phyloP scores from a whole-genome alignment of 495 filamentous ascomycete genomes.

The Xylaria grammica region DNA sequence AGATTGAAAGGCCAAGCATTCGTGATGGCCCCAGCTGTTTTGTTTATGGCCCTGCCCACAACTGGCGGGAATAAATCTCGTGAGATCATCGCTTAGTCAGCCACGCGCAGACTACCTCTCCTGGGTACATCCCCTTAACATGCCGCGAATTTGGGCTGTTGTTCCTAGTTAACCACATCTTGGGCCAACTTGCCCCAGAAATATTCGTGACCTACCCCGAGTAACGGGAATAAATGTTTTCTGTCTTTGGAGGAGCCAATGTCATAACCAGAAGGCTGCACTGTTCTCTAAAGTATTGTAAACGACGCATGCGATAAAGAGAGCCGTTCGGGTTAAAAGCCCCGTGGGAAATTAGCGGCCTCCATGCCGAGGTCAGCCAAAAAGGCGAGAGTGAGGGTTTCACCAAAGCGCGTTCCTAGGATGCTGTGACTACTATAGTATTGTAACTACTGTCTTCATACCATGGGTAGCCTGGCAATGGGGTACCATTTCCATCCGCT shows the following conservation, averaged over 20 bases:
- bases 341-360: slow-evolving; percentile 3
- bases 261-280: background rate
- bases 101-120: background rate
- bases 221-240: too few relatives aligned
- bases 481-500: background rate
- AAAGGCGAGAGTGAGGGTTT: too few relatives aligned
- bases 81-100: background rate
- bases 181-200: background rate
- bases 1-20: background rate
- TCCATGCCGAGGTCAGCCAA: slow-evolving; percentile 11
- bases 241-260: background rate
- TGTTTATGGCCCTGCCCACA: background rate
- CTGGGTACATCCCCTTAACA: background rate
- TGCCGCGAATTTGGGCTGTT: background rate
- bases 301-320: background rate
- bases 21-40: background rate
- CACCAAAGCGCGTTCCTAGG: background rate
- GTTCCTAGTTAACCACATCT: background rate
- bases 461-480: background rate
- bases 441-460: background rate
- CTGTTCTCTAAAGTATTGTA: background rate
- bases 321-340: background rate
- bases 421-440: background rate
- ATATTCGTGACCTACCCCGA: background rate
- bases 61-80: background rate